Evolutionary conservation across 2,329 filamentous ascomycete genomes (phyloP), one percentile per base, ranked within the genome.

Genomic region (Xylogone sp.): DNA sequence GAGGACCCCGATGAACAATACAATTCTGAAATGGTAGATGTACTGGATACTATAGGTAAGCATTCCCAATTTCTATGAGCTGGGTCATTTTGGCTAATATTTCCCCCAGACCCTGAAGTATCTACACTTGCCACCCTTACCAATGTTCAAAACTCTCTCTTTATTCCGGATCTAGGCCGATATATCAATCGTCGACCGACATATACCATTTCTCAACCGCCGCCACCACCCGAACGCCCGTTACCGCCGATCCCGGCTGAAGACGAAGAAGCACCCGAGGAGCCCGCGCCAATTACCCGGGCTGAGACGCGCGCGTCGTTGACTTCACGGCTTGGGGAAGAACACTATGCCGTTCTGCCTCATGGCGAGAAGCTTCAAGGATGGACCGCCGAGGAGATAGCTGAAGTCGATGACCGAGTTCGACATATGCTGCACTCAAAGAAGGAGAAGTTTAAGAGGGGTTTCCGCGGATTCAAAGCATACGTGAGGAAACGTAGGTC

Each of bases 91-190:
- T n/a, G n/a, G n/a, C n/a, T 39, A 18, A 39, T 16, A 18, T 39
- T 7, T 39, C 34, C 5, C 10, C n/a, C 5, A 39, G 34, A 39
- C 13, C 34, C 34, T 18, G 34, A 39, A 39, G 84, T 95, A 3
- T 83, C 88, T 42, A 90, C 90, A 0, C 73, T 95, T 3, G 90
- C 88, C 0, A 93, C 89, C 8, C 78, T 95, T 10, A 95, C 88
- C 47, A 95, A 95, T 62, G 86, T 95, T 24, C 90, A 95, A 62
- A 95, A 95, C 65, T 93, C 90, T 0, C 81, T 95, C 10, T 95
- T 95, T 68, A 74, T 94, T 1, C 90, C 90, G 0, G 86, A 90
- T 52, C 73, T 95, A 16, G 89, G 89, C 43, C 73, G 77, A 50
- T 82, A 83, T 60, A 59, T 94, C 52, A 93, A 94, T 62, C 81